Base-by-base conservation (phyloP, 768 basidiomycete species). In the Cubamyces sp. region DNA sequence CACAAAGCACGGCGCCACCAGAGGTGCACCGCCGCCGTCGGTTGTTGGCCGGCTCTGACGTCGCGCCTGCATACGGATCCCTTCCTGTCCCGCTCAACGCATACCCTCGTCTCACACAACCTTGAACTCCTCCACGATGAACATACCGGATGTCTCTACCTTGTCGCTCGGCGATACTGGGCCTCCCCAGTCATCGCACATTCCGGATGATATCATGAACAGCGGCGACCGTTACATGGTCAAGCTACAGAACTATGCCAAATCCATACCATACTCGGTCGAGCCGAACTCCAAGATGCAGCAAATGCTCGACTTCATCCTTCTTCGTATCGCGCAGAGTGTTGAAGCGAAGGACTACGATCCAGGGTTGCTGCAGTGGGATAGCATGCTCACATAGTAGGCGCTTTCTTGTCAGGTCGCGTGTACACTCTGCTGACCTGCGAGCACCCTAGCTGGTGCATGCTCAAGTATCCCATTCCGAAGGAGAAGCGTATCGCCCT, bases 391-490 rank as follows among this genome's bases (percentile, higher is more conserved):
- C 52, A 81, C 80, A 51, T 86, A 90, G 87, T 90, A 72, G 66
- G 88, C 83, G n/a, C 56, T 43, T 37, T 54, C 28, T 37, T 51
- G 25, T 30, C 45, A 5, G 25, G 52, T 45, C 57, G 61, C 9
- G 57, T 47, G 45, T 59, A 55, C 37, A 23, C 48, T 53, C 47
- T 60, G 55, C 57, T 45, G 39, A 61, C 53, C 34, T 28, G n/a
- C 37, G 51, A 46, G 64, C 42, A 30, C 41, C 61, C 4, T 68
- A 92, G 91, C 70, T 94, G 92, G 92, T 74, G 77, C 47, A 87
- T 87, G 78, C 82, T 95, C 72, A 91, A 92, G 70, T 94, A 94
- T 70, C 93, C 91, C 39, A 87, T 96, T 69, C 91, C 91, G 57
- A 88, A 89, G 71, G 86, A 87, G 62, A 88, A 86, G 68, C 82